A percentile compares a stretch with the other conserved stretches of the same genome.
These are phyloP conservation scores for Stephanodiscus minutulus DNA, from an alignment of 108 stramenopile species.

Conservation along the genomic window DNA sequence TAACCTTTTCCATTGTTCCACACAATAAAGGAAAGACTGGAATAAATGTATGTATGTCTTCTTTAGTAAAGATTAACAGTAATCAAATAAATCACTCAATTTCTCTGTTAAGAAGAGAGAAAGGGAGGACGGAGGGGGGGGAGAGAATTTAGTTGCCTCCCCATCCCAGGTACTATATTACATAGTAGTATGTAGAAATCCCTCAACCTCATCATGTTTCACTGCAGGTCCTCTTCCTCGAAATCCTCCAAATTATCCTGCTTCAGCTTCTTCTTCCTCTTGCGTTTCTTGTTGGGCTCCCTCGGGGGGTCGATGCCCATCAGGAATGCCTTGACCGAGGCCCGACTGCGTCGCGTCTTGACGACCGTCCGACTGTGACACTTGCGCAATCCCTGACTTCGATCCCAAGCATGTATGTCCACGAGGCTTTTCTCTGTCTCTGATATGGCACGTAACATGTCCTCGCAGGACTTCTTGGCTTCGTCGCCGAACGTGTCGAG, in stretches of 20 bases:
- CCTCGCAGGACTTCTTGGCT: slow-evolving; percentile 11
- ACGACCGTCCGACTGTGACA: slow-evolving; percentile 44
- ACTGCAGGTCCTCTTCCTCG: not conserved
- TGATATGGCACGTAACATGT: slow-evolving; percentile 21
- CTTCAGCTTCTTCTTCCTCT: not conserved
- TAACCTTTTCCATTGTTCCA: too few relatives aligned
- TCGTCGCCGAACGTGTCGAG: slow-evolving; percentile 25
- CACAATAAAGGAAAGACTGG: too few relatives aligned
- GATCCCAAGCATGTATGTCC: slow-evolving; percentile 39
- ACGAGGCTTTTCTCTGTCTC: slow-evolving; percentile 34
- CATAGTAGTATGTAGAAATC: not conserved
- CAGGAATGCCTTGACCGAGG: slow-evolving; percentile 39
- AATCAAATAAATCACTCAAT: too few relatives aligned
- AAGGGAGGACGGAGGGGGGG: too few relatives aligned
- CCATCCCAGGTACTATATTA: too few relatives aligned
- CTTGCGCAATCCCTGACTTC: slow-evolving; percentile 29
- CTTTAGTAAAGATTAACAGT: too few relatives aligned
- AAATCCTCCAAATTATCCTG: not conserved
- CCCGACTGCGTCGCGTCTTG: slow-evolving; percentile 39
- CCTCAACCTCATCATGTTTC: not conserved
- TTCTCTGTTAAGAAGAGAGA: too few relatives aligned
- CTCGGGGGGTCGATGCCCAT: slow-evolving; percentile 22
- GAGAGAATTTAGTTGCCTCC: too few relatives aligned
- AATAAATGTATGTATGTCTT: too few relatives aligned
- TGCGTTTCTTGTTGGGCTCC: slow-evolving; percentile 21